A percentile compares a stretch with the other conserved stretches of the same genome.
These are phyloP conservation scores for Ophiosphaerella narmari DNA, from an alignment of 2,329 filamentous ascomycete species.

Conservation along the genomic window DNA sequence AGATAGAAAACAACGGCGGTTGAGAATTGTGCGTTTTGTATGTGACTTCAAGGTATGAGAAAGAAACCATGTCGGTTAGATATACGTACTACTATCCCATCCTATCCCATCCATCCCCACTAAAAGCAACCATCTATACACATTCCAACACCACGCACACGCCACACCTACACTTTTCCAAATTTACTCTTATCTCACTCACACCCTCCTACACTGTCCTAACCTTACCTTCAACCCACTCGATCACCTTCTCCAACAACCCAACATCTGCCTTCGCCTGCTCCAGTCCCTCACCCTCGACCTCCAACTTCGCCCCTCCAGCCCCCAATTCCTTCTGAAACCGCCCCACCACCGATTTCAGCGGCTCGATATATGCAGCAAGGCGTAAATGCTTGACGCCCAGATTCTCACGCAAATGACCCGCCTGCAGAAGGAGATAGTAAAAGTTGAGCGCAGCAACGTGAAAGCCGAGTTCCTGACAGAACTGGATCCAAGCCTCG, in stretches of 20 bases:
- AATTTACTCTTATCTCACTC: no score
- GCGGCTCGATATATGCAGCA: constrained; percentile 49
- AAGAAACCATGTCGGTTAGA: no score
- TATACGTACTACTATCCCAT: no score
- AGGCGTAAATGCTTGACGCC: constrained; percentile 53
- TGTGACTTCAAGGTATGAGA: no score
- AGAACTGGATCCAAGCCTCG: constrained; percentile 51
- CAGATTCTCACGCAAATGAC: constrained; percentile 52
- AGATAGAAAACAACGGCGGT: no score
- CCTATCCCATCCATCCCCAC: background rate
- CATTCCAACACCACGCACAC: no score
- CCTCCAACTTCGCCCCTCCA: constrained; percentile 42
- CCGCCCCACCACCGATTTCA: constrained; percentile 43
- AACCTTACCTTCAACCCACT: constrained; percentile 27
- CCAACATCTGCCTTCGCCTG: constrained; percentile 42
- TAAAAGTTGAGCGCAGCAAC: constrained; percentile 64
- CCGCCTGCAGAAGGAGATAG: constrained; percentile 59
- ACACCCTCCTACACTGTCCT: constrained; percentile 9
- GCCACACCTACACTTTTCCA: no score
- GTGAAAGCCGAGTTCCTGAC: constrained; percentile 58
- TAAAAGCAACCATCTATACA: background rate
- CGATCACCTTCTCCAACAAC: constrained; percentile 42
- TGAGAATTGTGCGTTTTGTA: no score
- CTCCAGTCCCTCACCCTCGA: constrained; percentile 41
- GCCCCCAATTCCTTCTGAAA: constrained; percentile 45